Evolutionary conservation across 306 rosid species (phyloP), one percentile per base, ranked within the genome.

Genomic region (Oemleria cerasiformis): DNA sequence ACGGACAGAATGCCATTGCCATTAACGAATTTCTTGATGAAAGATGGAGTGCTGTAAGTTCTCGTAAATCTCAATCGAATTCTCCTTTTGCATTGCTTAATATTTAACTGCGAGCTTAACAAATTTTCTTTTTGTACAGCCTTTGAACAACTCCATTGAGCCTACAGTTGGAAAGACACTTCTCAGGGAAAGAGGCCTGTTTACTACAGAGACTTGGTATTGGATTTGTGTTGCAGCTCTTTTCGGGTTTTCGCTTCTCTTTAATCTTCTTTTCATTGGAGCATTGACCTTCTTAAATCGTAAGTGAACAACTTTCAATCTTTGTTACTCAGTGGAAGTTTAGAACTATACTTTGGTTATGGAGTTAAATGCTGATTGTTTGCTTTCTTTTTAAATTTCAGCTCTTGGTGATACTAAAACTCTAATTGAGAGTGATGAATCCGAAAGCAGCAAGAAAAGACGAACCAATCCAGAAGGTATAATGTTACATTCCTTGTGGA

Each of bases 251-350:
- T 17, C 58, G 38, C 2, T 88, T 67, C 21, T 84, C 3, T 84
- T 40, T 75, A 83, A 88, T 63, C 38, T 82, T 50, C 79, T 86
- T 23, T 88, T 86, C 67, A 84, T 90, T 49, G 75, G 80, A 66
- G 59, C 89, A 41, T 88, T 88, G 38, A 77, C 72, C 84, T 88
- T 75, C 81, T 84, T 86, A 23, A 78, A 88, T 36, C 91, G 88
- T 86, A 83, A 88, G 89, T 64, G 10, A 9, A 21, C 23, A 21
- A 56, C 9, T 69, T 40, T 69, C 51, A 20, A 41, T 21, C 8
- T 42, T 41, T 12, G 0, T 10, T 2, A 63, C n/a, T 57, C 62
- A 25, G 0, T 11, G 2, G 30, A 40, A 40, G 21, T 5, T 1
- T 3, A 30, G 3, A 30, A 30, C 36, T 43, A 10, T 30, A 30